Conservation (phyloP, 768 basidiomycete species). For the Psilocybe tampanensis region DNA sequence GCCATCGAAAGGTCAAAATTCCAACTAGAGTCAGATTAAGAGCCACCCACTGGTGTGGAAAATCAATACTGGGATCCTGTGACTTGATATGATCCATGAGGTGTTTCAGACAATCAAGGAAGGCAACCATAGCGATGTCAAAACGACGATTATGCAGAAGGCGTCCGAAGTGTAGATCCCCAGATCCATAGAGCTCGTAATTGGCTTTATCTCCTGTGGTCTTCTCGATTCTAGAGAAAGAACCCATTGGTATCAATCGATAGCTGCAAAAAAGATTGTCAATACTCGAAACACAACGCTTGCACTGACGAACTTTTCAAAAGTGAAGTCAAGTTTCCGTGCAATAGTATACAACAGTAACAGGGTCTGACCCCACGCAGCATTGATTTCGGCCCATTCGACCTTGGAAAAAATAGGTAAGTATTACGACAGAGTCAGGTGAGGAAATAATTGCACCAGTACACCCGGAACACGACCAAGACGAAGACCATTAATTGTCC, state of each 20-base stretch:
- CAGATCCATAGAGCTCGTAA: constrained; percentile 94
- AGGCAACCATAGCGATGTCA: constrained; percentile 94
- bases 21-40: neutral
- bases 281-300: neutral
- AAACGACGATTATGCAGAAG: constrained; percentile 94
- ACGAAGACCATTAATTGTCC: constrained; percentile 96
- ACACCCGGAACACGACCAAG: constrained; percentile 85
- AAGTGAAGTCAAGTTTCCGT: constrained; percentile 86
- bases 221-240: constrained; percentile 90
- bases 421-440: neutral
- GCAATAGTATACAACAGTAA: constrained; percentile 90
- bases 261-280: constrained; percentile 54
- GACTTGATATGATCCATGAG: constrained; percentile 84
- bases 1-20: constrained; percentile 13
- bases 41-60: constrained; percentile 82
- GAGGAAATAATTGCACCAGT: constrained; percentile 51
- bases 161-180: constrained; percentile 87
- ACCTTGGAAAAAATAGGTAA: constrained; percentile 51
- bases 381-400: constrained; percentile 99
- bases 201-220: constrained; percentile 78
- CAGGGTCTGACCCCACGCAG: constrained; percentile 97
- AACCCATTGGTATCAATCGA: constrained; percentile 90
- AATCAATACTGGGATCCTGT: constrained; percentile 71
- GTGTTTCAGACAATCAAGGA: constrained; percentile 93
- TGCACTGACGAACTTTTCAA: constrained; percentile 65